Percentiles rank a stretch among this genome's conserved stretches.
Evolutionary conservation across 2,329 filamentous ascomycete genomes (phyloP).

Genomic region (Fusarium lateritium): DNA sequence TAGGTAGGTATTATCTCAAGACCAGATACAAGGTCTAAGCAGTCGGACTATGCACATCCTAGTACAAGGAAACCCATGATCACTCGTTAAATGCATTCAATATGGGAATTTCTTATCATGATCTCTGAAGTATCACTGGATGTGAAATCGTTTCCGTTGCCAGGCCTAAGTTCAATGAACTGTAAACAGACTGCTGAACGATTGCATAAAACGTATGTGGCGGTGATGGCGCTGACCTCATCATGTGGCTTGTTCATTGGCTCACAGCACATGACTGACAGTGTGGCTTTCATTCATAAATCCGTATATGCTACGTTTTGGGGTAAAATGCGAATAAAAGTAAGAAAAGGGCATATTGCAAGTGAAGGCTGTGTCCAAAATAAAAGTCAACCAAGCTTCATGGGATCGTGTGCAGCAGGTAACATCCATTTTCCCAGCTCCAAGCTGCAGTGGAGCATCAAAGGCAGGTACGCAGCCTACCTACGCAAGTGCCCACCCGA

Average conservation of each 20-base stretch:
- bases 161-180: too few species aligned
- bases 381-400: too few species aligned
- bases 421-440: conserved; percentile 3
- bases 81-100: background rate
- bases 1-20: too few species aligned
- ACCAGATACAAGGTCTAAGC: too few species aligned
- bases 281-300: conserved; percentile 28
- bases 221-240: conserved; percentile 36
- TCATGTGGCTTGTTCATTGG: conserved; percentile 33
- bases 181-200: too few species aligned
- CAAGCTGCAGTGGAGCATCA: conserved; percentile 40
- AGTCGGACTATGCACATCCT: too few species aligned
- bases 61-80: too few species aligned
- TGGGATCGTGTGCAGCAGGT: too few species aligned
- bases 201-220: conserved; percentile 4
- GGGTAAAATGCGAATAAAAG: background rate
- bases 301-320: background rate
- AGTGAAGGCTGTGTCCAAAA: too few species aligned
- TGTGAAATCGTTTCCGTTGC: too few species aligned
- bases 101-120: background rate
- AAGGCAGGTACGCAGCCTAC: conserved; percentile 38
- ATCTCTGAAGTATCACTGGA: conserved; percentile 55
- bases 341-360: too few species aligned
- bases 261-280: conserved; percentile 24
- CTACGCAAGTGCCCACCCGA: conserved; percentile 39